Base-by-base conservation (phyloP, 306 rosid genomes). In the Vigna hirtella region DNA sequence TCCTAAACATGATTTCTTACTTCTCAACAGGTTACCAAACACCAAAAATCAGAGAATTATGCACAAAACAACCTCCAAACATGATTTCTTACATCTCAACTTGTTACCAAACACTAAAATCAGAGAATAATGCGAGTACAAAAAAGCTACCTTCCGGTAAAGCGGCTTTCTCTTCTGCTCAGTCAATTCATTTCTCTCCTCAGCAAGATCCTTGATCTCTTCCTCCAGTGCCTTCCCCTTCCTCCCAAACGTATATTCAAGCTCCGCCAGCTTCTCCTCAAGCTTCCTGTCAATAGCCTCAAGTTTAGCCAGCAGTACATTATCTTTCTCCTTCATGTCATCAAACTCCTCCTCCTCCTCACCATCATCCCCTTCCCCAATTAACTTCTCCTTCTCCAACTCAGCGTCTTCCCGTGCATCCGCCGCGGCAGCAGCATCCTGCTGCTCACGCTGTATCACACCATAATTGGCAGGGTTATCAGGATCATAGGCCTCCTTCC, bases 401-500 rank as follows among this genome's bases (percentile, higher is more conserved):
- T 87, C 98, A 65, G 85, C 86, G 2, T 77, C 72, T 52, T 88
- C 89, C 83, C 63, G 13, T 18, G 80, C 81, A 76, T 89, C 94
- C 26, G 83, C 55, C 83, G 79, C 52, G 81, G 93, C 34, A 30
- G 9, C 14, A 1, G 62, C 9, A 13, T 28, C 66, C 43, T n/a
- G 76, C 79, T 85, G 81, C 75, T 84, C 88, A 1, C 71, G 86
- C 22, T 90, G 90, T 87, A 94, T 82, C 49, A 89, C 78, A 17
- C 93, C 97, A 34, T 84, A 95, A 84, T 95, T 92, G 82, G 91
- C 92, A 76, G 96, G 96, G 86, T 85, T 72, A 30, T 92, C 88
- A 49, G 98, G 98, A 83, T 95, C 98, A 84, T 85, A 89, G 49
- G 95, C 92, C 66, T 92, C 98, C 84, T 84, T 91, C 98, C 98